Evolutionary conservation across 176 grass and related monocot genomes (phyloP).

Genomic region (Dendrocalamus sinicus): DNA sequence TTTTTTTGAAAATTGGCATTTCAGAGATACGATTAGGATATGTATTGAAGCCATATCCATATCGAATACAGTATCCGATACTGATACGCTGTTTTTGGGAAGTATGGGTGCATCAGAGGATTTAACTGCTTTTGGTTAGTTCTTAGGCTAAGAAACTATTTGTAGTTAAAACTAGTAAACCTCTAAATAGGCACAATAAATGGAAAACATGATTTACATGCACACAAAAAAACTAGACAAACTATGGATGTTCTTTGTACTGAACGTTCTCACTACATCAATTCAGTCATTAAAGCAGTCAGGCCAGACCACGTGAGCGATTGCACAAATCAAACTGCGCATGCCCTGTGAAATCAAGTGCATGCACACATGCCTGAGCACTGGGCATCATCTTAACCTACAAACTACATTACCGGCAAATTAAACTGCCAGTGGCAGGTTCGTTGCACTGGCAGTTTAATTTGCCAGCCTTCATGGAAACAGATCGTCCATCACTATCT

Average conservation of each 20-base stretch:
- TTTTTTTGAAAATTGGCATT: too few relatives aligned
- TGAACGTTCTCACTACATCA: not conserved
- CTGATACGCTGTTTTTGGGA: too few relatives aligned
- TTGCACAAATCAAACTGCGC: not conserved
- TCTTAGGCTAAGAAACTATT: not conserved
- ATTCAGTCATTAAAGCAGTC: not conserved
- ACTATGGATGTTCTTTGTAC: not conserved
- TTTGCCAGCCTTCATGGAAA: not conserved
- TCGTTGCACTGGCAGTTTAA: too few relatives aligned
- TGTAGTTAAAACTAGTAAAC: not conserved
- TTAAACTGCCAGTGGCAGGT: not conserved
- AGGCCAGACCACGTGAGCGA: not conserved
- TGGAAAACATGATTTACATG: conserved; percentile 1
- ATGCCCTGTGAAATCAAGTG: not conserved
- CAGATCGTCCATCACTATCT: not conserved
- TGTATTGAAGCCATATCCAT: too few relatives aligned
- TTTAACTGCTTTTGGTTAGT: conserved; percentile 6
- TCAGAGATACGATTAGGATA: too few relatives aligned
- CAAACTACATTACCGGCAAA: not conserved
- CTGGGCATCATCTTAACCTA: conserved; percentile 7
- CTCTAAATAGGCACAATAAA: not conserved
- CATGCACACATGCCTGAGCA: not conserved
- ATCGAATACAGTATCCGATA: too few relatives aligned
- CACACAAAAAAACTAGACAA: conserved; percentile 24
- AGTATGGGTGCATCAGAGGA: too few relatives aligned